Evolutionary conservation across 2,329 filamentous ascomycete species (phyloP).

Genomic region (Saccharata proteae): DNA sequence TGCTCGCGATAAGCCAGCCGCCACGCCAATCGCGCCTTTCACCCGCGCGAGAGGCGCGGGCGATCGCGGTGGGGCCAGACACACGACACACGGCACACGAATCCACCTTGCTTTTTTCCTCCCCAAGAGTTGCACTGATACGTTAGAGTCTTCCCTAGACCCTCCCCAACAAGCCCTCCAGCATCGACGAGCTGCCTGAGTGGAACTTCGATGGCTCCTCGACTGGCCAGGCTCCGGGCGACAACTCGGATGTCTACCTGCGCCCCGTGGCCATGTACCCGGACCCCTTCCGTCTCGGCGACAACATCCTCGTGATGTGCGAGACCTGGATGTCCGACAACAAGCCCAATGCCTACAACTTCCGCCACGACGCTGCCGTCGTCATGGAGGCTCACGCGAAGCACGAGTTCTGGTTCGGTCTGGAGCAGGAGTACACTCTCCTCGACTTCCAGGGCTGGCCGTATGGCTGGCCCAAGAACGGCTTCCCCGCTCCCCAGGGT

Average conservation of each 20-base stretch:
- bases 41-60: conserved; percentile 3
- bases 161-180: conserved; percentile 44
- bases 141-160: conserved; percentile 50
- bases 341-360: conserved; percentile 97
- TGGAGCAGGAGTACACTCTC: conserved; percentile 95
- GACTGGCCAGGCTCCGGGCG: conserved; percentile 80
- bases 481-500: conserved; percentile 84
- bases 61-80: background rate
- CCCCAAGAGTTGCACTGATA: conserved; percentile 1
- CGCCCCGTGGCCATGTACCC: conserved; percentile 80
- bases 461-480: conserved; percentile 80
- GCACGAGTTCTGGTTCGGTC: conserved; percentile 90
- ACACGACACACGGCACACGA: conserved; percentile 9
- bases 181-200: conserved; percentile 56
- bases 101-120: conserved; percentile 6
- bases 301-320: conserved; percentile 88
- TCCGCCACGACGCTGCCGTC: conserved; percentile 80
- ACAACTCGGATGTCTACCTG: conserved; percentile 97
- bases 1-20: conserved; percentile 17
- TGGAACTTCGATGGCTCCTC: conserved; percentile 86
- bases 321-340: conserved; percentile 94
- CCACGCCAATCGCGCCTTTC: conserved; percentile 9
- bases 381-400: conserved; percentile 78
- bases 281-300: conserved; percentile 77
- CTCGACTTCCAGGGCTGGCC: conserved; percentile 78